phyloP scores from a whole-genome alignment of 2,329 filamentous ascomycete species.

The Phaeosphaeria sp. region DNA sequence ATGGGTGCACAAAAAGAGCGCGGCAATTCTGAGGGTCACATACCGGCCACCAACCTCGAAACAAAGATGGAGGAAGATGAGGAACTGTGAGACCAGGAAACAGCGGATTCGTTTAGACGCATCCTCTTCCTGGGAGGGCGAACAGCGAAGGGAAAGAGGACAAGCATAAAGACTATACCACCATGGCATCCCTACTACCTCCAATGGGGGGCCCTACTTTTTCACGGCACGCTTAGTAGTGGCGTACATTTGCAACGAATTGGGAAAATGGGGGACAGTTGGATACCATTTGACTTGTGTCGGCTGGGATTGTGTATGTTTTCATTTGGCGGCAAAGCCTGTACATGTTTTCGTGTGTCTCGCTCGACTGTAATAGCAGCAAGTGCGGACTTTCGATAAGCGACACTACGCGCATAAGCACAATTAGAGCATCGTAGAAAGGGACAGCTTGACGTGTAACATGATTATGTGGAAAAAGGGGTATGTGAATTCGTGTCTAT shows the following conservation, averaged over 20 bases:
- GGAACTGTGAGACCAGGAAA: constrained; percentile 43
- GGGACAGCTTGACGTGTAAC: neutral
- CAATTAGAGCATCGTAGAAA: neutral
- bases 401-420: neutral
- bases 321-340: neutral
- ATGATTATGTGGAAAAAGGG: neutral
- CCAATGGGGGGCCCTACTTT: neutral
- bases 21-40: constrained; percentile 40
- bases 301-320: neutral
- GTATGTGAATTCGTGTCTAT: neutral
- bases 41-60: constrained; percentile 31
- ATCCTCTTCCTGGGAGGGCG: neutral
- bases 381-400: neutral
- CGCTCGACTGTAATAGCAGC: neutral
- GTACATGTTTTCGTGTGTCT: neutral
- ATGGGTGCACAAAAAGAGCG: constrained; percentile 42
- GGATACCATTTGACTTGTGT: neutral
- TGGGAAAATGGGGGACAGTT: neutral
- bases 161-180: neutral
- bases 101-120: neutral
- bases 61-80: constrained; percentile 53
- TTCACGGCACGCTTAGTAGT: neutral
- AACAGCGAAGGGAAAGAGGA: constrained; percentile 3
- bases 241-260: neutral
- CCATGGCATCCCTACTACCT: neutral